Base-by-base conservation (phyloP, 805 yeast species). In the Martiniozyma abietophila region DNA sequence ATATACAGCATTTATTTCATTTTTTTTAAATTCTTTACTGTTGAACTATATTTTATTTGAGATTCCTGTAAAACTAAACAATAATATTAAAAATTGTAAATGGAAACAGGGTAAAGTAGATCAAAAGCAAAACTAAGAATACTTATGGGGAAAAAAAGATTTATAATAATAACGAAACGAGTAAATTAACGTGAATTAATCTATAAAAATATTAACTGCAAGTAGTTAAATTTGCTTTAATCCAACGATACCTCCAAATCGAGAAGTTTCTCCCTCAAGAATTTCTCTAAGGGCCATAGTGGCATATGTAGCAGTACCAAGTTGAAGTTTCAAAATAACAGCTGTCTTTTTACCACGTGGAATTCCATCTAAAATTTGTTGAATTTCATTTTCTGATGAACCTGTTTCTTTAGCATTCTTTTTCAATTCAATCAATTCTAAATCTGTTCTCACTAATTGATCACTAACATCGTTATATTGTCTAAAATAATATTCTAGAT, bases 221-320 rank as follows among this genome's bases (percentile, higher is more conserved):
- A 9, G 25, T n/a, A n/a, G n/a, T n/a, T n/a, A n/a, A n/a, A n/a
- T n/a, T n/a, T n/a, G n/a, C n/a, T 47, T 41, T 8, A 46, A 22
- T 29, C 43, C 42, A n/a, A 48, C 38, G 30, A 48, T 48, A 32
- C 52, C 51, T n/a, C 53, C 49, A 31, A 47, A 45, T 19, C 53
- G 31, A 4, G 52, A 45, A 3, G 88, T 79, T 44, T 80, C 89
- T 21, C 74, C 69, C 53, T 76, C 80, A 82, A 88, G 76, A 32
- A 84, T 72, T 55, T 92, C 97, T 52, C 98, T 72, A 32, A 92
- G 59, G 1, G 95, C 95, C 98, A 92, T 94, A 0, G 99, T 92
- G 2, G 99, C 99, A 56, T 92, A 92, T 6, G 94, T 78, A 23
- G 96, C 80, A 3, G 82, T 76, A 4, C 86, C 89, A 39, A 92